Conservation (phyloP, 129 eudicot species). For the Glebionis coronaria region DNA sequence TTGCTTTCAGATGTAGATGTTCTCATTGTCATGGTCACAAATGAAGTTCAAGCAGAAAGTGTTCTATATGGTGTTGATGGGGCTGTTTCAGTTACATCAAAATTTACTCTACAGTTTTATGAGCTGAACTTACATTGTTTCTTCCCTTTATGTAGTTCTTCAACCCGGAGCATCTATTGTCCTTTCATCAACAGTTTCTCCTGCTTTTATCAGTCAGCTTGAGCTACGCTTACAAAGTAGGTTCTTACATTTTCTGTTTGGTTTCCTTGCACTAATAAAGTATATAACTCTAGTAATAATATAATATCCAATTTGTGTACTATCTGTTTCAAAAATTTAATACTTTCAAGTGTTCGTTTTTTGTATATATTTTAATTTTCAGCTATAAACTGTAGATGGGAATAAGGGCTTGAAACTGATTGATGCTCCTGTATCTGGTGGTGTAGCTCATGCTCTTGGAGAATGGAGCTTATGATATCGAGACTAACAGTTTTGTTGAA, state of each 20-base stretch:
- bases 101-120: too few relatives aligned
- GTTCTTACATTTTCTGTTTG: constrained; percentile 30
- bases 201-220: constrained; percentile 77
- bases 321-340: background rate
- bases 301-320: background rate
- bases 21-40: too few relatives aligned
- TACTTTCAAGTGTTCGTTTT: background rate
- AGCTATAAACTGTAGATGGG: background rate
- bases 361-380: constrained; percentile 20
- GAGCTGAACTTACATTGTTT: constrained; percentile 31
- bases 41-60: too few relatives aligned
- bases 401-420: too few relatives aligned
- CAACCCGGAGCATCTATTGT: constrained; percentile 78
- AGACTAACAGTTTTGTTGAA: background rate
- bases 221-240: constrained; percentile 71
- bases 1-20: constrained; percentile 68
- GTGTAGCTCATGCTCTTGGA: too few relatives aligned
- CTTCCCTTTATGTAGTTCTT: constrained; percentile 51
- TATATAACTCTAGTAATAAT: background rate
- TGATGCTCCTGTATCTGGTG: too few relatives aligned
- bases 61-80: too few relatives aligned
- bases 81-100: too few relatives aligned
- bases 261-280: constrained; percentile 15
- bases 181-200: constrained; percentile 97
- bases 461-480: too few relatives aligned